Conservation (phyloP, 495 filamentous ascomycete genomes). For the Talaromyces proteolyticus region DNA sequence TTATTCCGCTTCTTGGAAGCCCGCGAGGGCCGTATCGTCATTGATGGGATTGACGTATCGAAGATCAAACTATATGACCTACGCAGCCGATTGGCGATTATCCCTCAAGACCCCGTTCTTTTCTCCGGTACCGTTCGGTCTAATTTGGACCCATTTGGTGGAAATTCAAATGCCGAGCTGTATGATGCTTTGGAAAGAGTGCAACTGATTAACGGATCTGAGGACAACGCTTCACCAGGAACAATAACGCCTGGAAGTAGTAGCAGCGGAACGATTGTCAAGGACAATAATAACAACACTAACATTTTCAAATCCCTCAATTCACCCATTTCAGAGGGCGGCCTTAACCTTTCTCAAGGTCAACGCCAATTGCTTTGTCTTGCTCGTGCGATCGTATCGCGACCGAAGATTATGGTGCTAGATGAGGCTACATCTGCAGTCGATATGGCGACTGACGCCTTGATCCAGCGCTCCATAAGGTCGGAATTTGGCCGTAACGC, state of each 20-base stretch:
- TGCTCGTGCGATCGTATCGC: constrained; percentile 67
- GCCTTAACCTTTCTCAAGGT: constrained; percentile 69
- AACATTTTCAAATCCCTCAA: constrained; percentile 54
- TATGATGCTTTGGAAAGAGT: constrained; percentile 57
- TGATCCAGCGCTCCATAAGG: constrained; percentile 66
- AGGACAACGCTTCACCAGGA: constrained; percentile 6
- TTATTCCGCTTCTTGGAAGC: constrained; percentile 46
- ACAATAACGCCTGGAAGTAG: not conserved
- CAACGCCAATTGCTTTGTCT: constrained; percentile 77
- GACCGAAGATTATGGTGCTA: constrained; percentile 69
- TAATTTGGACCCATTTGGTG: constrained; percentile 45
- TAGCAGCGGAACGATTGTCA: constrained; percentile 20
- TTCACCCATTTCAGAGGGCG: constrained; percentile 59
- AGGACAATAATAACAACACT: constrained; percentile 23
- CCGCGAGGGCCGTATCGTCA: constrained; percentile 31
- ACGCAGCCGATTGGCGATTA: constrained; percentile 43
- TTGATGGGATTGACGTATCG: constrained; percentile 46
- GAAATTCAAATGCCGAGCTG: constrained; percentile 54
- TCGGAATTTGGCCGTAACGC: constrained; percentile 50
- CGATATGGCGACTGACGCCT: constrained; percentile 70
- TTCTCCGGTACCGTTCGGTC: constrained; percentile 46
- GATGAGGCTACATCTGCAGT: constrained; percentile 79
- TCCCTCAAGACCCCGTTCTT: constrained; percentile 50
- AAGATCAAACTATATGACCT: constrained; percentile 40
- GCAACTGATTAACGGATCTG: constrained; percentile 41